Conservation (phyloP, 139 green algal genomes). For the Nannochloris sp. region DNA sequence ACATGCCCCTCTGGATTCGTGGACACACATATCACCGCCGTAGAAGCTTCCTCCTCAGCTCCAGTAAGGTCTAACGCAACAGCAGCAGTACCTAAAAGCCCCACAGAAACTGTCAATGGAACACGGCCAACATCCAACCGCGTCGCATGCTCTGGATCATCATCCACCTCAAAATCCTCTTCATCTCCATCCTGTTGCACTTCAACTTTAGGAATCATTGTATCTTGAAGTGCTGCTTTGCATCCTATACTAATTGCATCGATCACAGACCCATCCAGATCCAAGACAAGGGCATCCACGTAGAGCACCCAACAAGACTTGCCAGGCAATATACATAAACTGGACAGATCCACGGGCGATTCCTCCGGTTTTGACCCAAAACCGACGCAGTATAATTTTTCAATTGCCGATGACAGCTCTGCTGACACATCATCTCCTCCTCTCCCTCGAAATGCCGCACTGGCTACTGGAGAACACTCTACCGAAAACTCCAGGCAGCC, state of each 20-base stretch:
- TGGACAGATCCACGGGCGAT: constrained; percentile 34
- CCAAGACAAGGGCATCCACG: constrained; percentile 75
- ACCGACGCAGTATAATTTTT: constrained; percentile 31
- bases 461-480: constrained; percentile 69
- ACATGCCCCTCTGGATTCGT: constrained; percentile 19
- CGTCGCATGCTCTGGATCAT: constrained; percentile 6
- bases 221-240: constrained; percentile 19
- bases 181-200: constrained; percentile 12
- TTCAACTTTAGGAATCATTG: constrained; percentile 8
- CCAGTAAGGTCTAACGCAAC: constrained; percentile 4
- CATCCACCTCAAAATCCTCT: constrained; percentile 17
- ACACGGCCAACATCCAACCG: constrained; percentile 4
- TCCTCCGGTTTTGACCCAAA: not conserved
- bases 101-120: constrained; percentile 6
- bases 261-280: constrained; percentile 69
- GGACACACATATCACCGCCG: constrained; percentile 25
- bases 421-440: constrained; percentile 52
- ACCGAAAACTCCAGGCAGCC: constrained; percentile 55
- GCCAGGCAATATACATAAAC: constrained; percentile 61
- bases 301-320: constrained; percentile 75
- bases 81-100: not conserved
- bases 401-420: constrained; percentile 44
- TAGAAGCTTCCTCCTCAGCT: constrained; percentile 7
- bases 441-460: constrained; percentile 58
- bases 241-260: constrained; percentile 63